Evolutionary conservation across 2,329 filamentous ascomycete genomes (phyloP).

Genomic region (Catunica adiposa): DNA sequence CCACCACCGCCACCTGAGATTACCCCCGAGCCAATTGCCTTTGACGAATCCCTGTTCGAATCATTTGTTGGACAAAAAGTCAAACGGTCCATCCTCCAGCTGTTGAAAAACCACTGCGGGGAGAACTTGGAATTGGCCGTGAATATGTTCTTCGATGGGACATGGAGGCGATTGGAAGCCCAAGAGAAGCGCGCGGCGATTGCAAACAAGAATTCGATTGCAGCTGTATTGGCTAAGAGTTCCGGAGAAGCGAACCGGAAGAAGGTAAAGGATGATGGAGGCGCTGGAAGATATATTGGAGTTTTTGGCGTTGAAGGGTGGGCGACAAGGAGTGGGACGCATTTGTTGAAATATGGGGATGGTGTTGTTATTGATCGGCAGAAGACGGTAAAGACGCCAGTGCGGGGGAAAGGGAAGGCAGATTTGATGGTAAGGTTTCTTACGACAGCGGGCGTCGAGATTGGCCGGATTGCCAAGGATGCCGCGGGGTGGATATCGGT

Average conservation of each 20-base stretch:
- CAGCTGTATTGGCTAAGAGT: slow-evolving; percentile 5
- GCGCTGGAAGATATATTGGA: slow-evolving; percentile 54
- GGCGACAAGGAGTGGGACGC: slow-evolving; percentile 69
- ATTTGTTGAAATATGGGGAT: slow-evolving; percentile 66
- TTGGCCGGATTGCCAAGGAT: slow-evolving; percentile 76
- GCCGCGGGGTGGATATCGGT: slow-evolving; percentile 83
- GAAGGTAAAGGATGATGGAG: slow-evolving; percentile 10
- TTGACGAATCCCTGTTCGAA: slow-evolving; percentile 43
- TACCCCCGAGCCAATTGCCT: slow-evolving; percentile 22
- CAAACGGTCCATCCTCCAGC: slow-evolving; percentile 28
- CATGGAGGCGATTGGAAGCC: slow-evolving; percentile 27
- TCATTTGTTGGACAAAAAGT: slow-evolving; percentile 43
- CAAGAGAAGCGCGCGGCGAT: slow-evolving; percentile 2
- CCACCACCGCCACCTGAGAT: not conserved
- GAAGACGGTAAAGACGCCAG: slow-evolving; percentile 34
- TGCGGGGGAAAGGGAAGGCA: slow-evolving; percentile 38
- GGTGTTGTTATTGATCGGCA: slow-evolving; percentile 73
- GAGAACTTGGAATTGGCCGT: slow-evolving; percentile 45
- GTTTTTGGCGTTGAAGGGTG: slow-evolving; percentile 84
- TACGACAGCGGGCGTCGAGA: slow-evolving; percentile 58
- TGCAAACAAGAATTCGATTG: not conserved
- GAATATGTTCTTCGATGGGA: slow-evolving; percentile 55
- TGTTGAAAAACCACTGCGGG: slow-evolving; percentile 38
- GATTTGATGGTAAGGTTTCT: slow-evolving; percentile 90
- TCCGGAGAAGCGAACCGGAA: slow-evolving; percentile 14